Base-by-base conservation (phyloP, 148 eudicot species). In the Beta vulgaris region DNA sequence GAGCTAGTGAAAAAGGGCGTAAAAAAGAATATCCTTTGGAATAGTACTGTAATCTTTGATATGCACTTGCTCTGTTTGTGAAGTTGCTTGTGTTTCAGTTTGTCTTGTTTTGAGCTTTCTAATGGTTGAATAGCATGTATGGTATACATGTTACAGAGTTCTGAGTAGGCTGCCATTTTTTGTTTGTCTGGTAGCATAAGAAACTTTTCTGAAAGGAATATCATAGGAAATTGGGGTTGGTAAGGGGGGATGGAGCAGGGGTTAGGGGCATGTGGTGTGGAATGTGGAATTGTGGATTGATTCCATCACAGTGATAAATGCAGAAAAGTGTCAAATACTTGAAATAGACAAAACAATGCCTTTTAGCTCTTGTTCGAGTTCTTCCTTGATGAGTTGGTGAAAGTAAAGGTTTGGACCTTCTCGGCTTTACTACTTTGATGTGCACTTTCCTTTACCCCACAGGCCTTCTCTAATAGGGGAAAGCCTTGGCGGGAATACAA, bases 21-120 rank as follows among this genome's bases (percentile, higher is more conserved):
- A 93, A 85, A 69, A 95, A 92, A 59, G 93, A 91, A 95, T 95
- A 95, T 95, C 99, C 97, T 92, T 92, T 87, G 32, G 64, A 37
- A 53, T 59, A 1, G 25, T 67, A 51, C 18, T 67, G 28, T 58
- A 44, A 9, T 25, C 39, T 80, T 7, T 23, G 65, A 18, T 60
- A 26, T 64, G 42, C 39, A 18, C 54, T 35, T 63, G 23, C 2
- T 18, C 8, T 54, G 37, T 26, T 53, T 68, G 51, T 68, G 66
- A 58, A 34, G 14, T 58, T 58, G 36, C 34, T 76, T 28, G 16
- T 51, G 36, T 66, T 37, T 58, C 63, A 37, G n/a, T 51, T 49
- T 37, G 51, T 21, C 34, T 29, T 43, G 21, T 29, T 58, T 9
- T 13, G 42, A 57, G 32, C 43, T 72, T 39, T 15, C 37, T 7